Evolutionary conservation across 495 filamentous ascomycete genomes (phyloP).

Genomic region (Hypomontagnella submonticulosa): DNA sequence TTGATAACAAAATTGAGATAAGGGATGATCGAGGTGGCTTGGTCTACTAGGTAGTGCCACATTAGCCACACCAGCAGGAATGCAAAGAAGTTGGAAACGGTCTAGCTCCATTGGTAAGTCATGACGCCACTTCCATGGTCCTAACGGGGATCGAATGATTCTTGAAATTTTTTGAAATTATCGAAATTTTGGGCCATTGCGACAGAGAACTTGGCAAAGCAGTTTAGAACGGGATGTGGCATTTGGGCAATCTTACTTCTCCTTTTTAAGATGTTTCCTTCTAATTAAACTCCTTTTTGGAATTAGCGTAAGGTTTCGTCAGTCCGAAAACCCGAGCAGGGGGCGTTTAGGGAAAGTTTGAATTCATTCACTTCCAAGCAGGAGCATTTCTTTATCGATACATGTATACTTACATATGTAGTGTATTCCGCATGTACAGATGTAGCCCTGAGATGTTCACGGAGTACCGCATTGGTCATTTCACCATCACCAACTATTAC

Average conservation of each 20-base stretch:
- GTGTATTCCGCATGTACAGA: no score
- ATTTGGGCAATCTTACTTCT: conserved; percentile 17
- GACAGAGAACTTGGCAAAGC: no score
- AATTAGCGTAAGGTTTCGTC: conserved; percentile 12
- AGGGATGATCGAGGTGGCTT: conserved; percentile 11
- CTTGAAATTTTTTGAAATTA: conserved; percentile 35
- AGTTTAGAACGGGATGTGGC: conserved; percentile 17
- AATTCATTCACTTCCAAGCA: conserved; percentile 13
- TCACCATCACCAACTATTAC: conserved; percentile 8
- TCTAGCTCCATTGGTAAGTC: conserved; percentile 26
- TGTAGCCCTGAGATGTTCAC: conserved; percentile 2
- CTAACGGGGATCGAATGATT: conserved; percentile 33
- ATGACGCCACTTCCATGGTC: conserved; percentile 38
- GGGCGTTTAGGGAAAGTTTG: conserved; percentile 9
- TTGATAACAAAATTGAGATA: no score
- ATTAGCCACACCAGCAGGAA: not conserved
- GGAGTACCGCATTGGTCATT: not conserved
- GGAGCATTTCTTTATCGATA: conserved; percentile 38
- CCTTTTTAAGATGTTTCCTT: conserved; percentile 10
- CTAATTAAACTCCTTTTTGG: conserved; percentile 16
- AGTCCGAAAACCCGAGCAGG: not conserved
- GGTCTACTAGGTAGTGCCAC: not conserved
- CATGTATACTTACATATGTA: conserved; percentile 7
- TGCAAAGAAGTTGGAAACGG: not conserved
- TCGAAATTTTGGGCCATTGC: conserved; percentile 23